phyloP scores from a whole-genome alignment of 805 yeast species.

The Wilhelminamyces savonicus region DNA sequence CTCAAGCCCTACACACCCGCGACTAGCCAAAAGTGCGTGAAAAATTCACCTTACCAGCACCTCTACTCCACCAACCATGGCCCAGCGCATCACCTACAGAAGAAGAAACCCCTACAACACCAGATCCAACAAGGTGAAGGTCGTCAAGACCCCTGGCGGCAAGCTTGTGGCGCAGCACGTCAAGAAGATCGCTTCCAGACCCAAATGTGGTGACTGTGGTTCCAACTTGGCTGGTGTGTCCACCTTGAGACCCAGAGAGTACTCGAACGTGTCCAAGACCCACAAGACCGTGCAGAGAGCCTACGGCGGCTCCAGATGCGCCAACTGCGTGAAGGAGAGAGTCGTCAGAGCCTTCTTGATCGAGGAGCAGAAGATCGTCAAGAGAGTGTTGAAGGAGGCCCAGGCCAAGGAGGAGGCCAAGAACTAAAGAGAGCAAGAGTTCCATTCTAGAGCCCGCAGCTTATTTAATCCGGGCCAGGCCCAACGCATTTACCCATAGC shows the following conservation, averaged over 20 bases:
- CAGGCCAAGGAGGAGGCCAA: constrained; percentile 84
- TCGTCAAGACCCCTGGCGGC: constrained; percentile 89
- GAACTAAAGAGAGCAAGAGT: no score
- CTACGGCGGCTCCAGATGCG: constrained; percentile 99
- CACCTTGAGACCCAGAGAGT: constrained; percentile 96
- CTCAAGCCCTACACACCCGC: no score
- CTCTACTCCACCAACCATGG: no score
- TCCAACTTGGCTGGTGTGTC: constrained; percentile 79
- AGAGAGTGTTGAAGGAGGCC: constrained; percentile 97
- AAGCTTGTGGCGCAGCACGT: constrained; percentile 96
- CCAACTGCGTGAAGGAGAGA: constrained; percentile 98
- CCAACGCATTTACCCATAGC: no score
- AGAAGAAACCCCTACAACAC: constrained; percentile 20
- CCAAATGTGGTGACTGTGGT: constrained; percentile 88
- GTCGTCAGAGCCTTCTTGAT: constrained; percentile 98
- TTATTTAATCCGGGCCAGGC: no score
- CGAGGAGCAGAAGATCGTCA: constrained; percentile 99
- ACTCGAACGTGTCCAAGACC: constrained; percentile 91
- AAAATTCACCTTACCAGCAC: no score
- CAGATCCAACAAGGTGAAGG: constrained; percentile 16
- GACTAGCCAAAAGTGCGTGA: no score
- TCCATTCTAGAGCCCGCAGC: no score
- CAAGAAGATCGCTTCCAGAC: constrained; percentile 84
- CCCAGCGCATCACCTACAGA: constrained; percentile 18
- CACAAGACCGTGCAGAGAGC: constrained; percentile 98